Evolutionary conservation across 257 asterid genomes (phyloP).

Genomic region (Oldenlandia corymbosa): DNA sequence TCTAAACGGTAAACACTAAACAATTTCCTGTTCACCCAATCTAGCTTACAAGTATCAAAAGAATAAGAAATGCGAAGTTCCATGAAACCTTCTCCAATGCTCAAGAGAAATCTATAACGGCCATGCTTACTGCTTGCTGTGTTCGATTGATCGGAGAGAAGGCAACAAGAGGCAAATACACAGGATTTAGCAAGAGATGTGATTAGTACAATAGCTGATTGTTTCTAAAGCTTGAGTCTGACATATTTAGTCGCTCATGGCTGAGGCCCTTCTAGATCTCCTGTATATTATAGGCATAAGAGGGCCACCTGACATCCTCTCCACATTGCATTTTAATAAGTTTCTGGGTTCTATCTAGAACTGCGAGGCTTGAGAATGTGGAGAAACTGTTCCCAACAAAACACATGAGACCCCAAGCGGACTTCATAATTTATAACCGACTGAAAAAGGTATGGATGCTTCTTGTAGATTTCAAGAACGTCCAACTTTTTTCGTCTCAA

Average conservation of each 20-base stretch:
- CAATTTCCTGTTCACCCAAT: background rate
- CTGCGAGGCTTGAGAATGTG: slow-evolving; percentile 87
- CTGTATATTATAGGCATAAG: slow-evolving; percentile 62
- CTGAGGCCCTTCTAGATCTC: slow-evolving; percentile 46
- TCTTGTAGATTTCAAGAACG: slow-evolving; percentile 51
- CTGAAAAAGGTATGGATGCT: slow-evolving; percentile 64
- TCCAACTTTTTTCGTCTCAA: slow-evolving; percentile 75
- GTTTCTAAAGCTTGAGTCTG: slow-evolving; percentile 66
- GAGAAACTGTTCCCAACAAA: slow-evolving; percentile 88
- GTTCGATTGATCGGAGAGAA: too few species aligned
- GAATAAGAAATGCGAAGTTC: background rate
- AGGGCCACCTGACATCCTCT: slow-evolving; percentile 48
- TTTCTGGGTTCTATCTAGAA: slow-evolving; percentile 77
- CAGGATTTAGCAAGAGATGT: slow-evolving; percentile 40
- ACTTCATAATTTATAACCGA: slow-evolving; percentile 95
- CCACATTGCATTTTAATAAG: slow-evolving; percentile 57
- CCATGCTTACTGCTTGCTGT: background rate
- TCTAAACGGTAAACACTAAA: background rate
- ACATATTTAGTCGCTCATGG: slow-evolving; percentile 77
- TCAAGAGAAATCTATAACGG: background rate
- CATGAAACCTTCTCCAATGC: background rate
- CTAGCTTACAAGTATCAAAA: background rate
- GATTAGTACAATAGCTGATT: slow-evolving; percentile 81
- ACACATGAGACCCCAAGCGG: slow-evolving; percentile 76
- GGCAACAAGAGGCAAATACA: background rate